phyloP scores from a whole-genome alignment of 345 rosid species.

The Euphorbia pulcherrima region DNA sequence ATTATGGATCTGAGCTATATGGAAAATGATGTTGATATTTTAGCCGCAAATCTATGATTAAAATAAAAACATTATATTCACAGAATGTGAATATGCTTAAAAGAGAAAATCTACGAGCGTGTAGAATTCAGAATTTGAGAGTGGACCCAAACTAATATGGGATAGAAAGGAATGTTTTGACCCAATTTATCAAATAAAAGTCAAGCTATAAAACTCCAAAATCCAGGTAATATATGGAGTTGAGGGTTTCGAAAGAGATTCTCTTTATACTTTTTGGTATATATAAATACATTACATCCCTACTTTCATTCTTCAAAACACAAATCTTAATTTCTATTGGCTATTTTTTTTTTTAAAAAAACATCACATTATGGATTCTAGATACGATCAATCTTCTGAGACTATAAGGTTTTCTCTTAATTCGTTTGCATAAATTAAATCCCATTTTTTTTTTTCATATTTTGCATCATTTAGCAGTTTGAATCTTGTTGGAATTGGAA shows the following conservation, averaged over 20 bases:
- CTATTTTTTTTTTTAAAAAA: not conserved
- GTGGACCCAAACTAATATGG: conserved; percentile 12
- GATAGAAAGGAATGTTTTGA: conserved; percentile 12
- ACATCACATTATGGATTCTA: conserved; percentile 31
- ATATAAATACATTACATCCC: conserved; percentile 32
- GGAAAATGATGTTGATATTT: no score
- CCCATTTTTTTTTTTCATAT: no score
- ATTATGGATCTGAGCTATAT: no score
- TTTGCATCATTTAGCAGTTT: no score
- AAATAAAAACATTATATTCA: no score
- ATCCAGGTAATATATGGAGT: conserved; percentile 14
- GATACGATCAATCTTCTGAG: conserved; percentile 41
- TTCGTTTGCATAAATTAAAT: no score
- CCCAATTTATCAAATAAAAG: not conserved
- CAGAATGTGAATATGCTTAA: no score
- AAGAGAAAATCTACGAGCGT: not conserved
- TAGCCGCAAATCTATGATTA: no score
- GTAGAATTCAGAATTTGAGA: no score
- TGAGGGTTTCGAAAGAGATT: conserved; percentile 18
- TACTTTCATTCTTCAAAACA: conserved; percentile 25
- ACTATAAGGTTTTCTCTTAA: conserved; percentile 34
- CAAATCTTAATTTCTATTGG: conserved; percentile 5
- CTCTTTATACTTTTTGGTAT: not conserved
- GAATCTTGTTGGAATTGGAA: not conserved
- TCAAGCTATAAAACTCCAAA: conserved; percentile 2